Evolutionary conservation across 2,329 filamentous ascomycete species (phyloP).

Genomic region (Aspergillus sp.): DNA sequence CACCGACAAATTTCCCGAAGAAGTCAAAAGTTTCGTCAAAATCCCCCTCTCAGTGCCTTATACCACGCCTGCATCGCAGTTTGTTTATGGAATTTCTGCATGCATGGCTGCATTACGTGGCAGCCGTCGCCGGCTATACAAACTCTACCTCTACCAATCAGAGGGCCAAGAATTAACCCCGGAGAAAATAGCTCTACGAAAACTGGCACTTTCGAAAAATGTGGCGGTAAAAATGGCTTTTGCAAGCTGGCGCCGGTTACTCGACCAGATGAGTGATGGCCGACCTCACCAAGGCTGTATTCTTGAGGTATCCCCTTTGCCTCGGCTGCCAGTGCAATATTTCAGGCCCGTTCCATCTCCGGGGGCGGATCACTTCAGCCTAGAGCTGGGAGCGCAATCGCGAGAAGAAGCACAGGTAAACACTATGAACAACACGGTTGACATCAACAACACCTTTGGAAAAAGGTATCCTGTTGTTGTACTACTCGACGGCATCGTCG

Average conservation of each 20-base stretch:
- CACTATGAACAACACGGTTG: conserved; percentile 59
- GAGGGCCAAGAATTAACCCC: conserved; percentile 54
- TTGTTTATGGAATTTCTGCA: conserved; percentile 81
- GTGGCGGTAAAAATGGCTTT: conserved; percentile 64
- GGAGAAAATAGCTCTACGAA: conserved; percentile 39
- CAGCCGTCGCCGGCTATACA: conserved; percentile 73
- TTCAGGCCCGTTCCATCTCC: conserved; percentile 55
- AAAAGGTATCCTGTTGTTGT: conserved; percentile 44
- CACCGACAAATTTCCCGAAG: conserved; percentile 30
- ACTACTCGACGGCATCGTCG: conserved; percentile 57
- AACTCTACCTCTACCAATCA: conserved; percentile 73
- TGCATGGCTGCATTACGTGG: conserved; percentile 76
- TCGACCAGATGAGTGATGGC: conserved; percentile 80
- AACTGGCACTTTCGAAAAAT: conserved; percentile 42
- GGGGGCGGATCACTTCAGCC: conserved; percentile 54
- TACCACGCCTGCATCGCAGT: conserved; percentile 85
- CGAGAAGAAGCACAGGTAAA: conserved; percentile 74
- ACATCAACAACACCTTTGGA: conserved; percentile 25
- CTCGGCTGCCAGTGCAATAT: conserved; percentile 65
- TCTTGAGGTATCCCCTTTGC: conserved; percentile 82
- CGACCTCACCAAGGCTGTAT: conserved; percentile 89
- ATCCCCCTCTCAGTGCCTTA: conserved; percentile 59
- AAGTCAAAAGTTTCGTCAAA: conserved; percentile 36
- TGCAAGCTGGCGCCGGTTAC: conserved; percentile 62
- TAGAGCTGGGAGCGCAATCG: conserved; percentile 67